Base-by-base conservation (phyloP, 2,329 filamentous ascomycete species). In the Cryoendolithus antarcticus region DNA sequence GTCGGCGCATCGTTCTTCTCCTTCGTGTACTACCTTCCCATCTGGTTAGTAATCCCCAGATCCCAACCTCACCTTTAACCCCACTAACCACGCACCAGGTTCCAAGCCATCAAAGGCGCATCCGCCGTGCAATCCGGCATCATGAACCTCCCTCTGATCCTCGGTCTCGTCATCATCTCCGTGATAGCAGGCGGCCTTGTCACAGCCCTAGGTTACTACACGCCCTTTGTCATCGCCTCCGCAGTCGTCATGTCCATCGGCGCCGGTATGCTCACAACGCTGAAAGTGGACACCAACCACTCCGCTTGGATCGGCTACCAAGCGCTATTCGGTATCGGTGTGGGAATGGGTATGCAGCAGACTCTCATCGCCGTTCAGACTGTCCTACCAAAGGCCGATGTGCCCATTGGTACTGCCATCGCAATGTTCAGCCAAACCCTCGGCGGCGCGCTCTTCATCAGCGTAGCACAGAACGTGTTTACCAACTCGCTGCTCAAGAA, bases 381-480 rank as follows among this genome's bases (percentile, higher is more conserved):
- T 1, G 61, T 57, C 0, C 59, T 70, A 0, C 60, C 63, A 1
- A 50, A 49, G 4, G 50, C 49, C 3, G 67, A 70, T 46, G 51
- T 69, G 7, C 56, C 67, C n/a, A 63, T 66, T 21, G 66, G 64
- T 27, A 67, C 64, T 2, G 62, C 66, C 5, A 58, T 66, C 34
- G 62, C 67, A 49, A 67, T 70, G 59, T 68, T 69, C 50, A 46
- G 52, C 6, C 65, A 69, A 43, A 66, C 62, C 0, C 59, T 70
- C 7, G 66, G 66, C 30, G 66, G 67, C 21, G 63, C 65, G 7
- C 56, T 70, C 15, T 67, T 69, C 54, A 62, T 69, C 45, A 63
- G 62, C n/a, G 65, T 69, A 10, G 67, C 56, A 13, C 66, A 70
- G 45, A 70, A 68, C 48, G 63, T 70, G 40, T 69, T 69, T 56